Evolutionary conservation across 495 filamentous ascomycete species (phyloP).

Genomic region (Cairneyella variabilis): DNA sequence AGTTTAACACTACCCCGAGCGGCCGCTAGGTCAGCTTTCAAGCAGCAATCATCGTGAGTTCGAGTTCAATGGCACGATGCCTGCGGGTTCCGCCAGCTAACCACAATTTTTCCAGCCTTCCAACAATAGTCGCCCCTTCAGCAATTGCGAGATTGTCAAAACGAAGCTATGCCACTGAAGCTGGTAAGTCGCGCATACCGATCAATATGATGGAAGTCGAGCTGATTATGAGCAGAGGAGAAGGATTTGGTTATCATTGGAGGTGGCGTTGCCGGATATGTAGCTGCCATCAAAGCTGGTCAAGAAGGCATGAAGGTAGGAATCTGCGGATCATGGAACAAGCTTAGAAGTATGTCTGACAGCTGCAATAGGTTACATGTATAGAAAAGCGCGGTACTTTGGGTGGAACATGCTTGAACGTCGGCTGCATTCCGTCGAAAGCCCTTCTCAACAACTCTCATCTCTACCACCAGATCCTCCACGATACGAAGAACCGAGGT

Average conservation of each 20-base stretch:
- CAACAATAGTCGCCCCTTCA: slow-evolving; percentile 52
- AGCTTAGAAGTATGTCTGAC: slow-evolving; percentile 13
- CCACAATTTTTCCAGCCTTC: slow-evolving; percentile 42
- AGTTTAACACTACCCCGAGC: slow-evolving; percentile 63
- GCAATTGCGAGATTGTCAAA: slow-evolving; percentile 54
- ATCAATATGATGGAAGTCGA: background rate
- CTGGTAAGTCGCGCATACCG: slow-evolving; percentile 51
- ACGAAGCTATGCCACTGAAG: slow-evolving; percentile 74
- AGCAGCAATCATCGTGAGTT: slow-evolving; percentile 46
- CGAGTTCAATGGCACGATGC: slow-evolving; percentile 19
- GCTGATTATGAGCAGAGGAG: slow-evolving; percentile 56
- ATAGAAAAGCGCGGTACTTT: slow-evolving; percentile 97
- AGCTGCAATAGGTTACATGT: slow-evolving; percentile 71
- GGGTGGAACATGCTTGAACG: slow-evolving; percentile 96
- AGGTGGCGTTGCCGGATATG: slow-evolving; percentile 97
- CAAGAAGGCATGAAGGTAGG: slow-evolving; percentile 94
- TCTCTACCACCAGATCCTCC: slow-evolving; percentile 94
- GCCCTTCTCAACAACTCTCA: slow-evolving; percentile 99
- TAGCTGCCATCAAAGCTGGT: slow-evolving; percentile 97
- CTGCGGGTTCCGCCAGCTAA: slow-evolving; percentile 26
- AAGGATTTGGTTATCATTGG: slow-evolving; percentile 93
- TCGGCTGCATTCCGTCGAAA: slow-evolving; percentile 98
- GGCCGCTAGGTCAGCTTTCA: slow-evolving; percentile 61
- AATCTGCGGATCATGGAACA: slow-evolving; percentile 7
- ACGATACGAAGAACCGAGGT: slow-evolving; percentile 95